Percentiles rank a stretch among this genome's conserved stretches.
Conservation (phyloP, 768 basidiomycete species). For the Crepidotus variabilis region DNA sequence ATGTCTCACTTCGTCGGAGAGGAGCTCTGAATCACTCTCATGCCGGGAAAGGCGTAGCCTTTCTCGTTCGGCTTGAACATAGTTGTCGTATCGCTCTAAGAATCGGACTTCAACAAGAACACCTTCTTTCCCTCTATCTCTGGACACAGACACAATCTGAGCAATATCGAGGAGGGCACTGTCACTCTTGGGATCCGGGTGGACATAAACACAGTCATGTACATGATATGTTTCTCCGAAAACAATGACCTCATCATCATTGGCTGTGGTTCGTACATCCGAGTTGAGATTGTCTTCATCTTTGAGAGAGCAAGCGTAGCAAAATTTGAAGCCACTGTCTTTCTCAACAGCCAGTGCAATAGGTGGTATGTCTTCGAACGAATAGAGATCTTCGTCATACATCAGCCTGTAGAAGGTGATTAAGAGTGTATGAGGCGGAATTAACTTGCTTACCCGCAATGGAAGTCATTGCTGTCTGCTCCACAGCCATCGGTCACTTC, state of each 20-base stretch:
- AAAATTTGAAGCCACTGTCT: slow-evolving; percentile 23
- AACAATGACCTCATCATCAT: slow-evolving; percentile 32
- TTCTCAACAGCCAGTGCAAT: slow-evolving; percentile 16
- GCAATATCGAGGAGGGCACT: slow-evolving; percentile 43
- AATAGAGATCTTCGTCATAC: slow-evolving; percentile 45
- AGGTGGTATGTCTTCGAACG: slow-evolving; percentile 43
- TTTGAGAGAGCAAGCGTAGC: slow-evolving; percentile 45
- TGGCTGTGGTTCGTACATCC: slow-evolving; percentile 8
- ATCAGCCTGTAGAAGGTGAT: slow-evolving; percentile 33
- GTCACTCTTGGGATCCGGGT: slow-evolving; percentile 19
- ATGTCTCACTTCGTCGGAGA: slow-evolving; percentile 40
- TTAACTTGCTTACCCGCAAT: slow-evolving; percentile 42
- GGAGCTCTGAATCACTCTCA: slow-evolving; percentile 6
- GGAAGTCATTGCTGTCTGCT: slow-evolving; percentile 45
- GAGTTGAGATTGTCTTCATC: slow-evolving; percentile 1
- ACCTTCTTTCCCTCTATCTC: slow-evolving; percentile 7
- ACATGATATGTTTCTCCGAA: slow-evolving; percentile 49
- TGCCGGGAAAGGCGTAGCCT: neutral
- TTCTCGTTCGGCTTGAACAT: slow-evolving; percentile 17
- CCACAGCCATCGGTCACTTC: slow-evolving; percentile 44
- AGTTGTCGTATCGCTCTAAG: slow-evolving; percentile 45
- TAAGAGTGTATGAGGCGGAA: neutral
- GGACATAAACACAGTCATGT: slow-evolving; percentile 61
- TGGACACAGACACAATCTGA: slow-evolving; percentile 43
- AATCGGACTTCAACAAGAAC: slow-evolving; percentile 31